Base-by-base conservation (phyloP, 2,329 filamentous ascomycete genomes). In the Aspergillus aculeatus region DNA sequence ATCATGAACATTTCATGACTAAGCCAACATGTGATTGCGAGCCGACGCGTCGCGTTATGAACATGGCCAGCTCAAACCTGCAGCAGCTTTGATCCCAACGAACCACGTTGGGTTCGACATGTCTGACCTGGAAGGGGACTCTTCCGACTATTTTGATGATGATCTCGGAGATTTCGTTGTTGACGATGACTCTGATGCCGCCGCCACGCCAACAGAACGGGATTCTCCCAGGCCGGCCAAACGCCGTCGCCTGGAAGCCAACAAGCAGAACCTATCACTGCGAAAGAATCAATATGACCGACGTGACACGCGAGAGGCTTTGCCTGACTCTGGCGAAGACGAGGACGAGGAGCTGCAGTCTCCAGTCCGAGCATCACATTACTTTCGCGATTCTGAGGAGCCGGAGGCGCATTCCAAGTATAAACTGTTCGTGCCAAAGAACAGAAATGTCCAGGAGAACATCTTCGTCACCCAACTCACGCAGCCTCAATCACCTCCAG, bases 381-480 rank as follows among this genome's bases (percentile, higher is more conserved):
- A 60, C 29, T 61, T 60, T 14, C 49, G 56, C n/a, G 63, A 67
- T 3, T 60, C 68, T 24, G 65, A 69, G 26, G 65, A 64, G 26
- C 56, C 61, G 55, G 62, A 63, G 29, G 51, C 62, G 16, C 69
- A 68, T 32, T 70, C 74, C 21, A 79, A 75, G 60, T 72, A 70
- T 47, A 76, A 74, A 51, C 76, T 77, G 49, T 77, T 79, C 63
- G 70, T 78, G 4, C 74, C 79, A 5, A 79, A 76, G 58, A 71
- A 73, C 51, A 71, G 63, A 14, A 74, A 71, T n/a, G 58, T 71
- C 4, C 77, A 75, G 55, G 73, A 78, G 35, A 75, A 80, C 54
- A 76, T 77, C 4, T 82, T 81, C 58, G 78, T 81, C 19, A 81
- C 78, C 0, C 80, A 82, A 62, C 71, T 80, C 49, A 80, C 79